These are phyloP conservation scores for Tricladium varicosporioides DNA, from an alignment of 2,329 filamentous ascomycete genomes.

Conservation along the genomic window DNA sequence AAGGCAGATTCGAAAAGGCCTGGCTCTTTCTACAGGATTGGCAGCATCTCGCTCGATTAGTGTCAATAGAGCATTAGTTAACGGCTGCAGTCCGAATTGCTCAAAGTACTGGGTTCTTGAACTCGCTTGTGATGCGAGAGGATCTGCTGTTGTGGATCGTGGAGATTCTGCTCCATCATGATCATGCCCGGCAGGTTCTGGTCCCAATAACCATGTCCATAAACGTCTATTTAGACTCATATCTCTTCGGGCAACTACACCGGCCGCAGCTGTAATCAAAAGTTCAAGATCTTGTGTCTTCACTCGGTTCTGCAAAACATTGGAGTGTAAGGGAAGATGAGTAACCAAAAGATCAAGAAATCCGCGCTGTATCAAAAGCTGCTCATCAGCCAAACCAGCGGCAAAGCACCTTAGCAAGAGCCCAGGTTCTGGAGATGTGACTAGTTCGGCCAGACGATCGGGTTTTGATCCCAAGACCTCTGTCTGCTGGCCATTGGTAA, in stretches of 20 bases:
- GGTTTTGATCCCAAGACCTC: slow-evolving; percentile 40
- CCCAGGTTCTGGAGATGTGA: slow-evolving; percentile 87
- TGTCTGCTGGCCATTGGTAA: slow-evolving; percentile 28
- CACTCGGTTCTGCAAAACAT: slow-evolving; percentile 73
- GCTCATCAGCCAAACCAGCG: slow-evolving; percentile 81
- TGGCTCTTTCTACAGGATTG: slow-evolving; percentile 67
- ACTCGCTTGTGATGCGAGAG: slow-evolving; percentile 30
- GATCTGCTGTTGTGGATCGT: slow-evolving; percentile 26
- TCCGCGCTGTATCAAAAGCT: slow-evolving; percentile 88
- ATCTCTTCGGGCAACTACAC: slow-evolving; percentile 84
- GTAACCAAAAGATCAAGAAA: slow-evolving; percentile 91
- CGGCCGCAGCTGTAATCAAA: slow-evolving; percentile 77
- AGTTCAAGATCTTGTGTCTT: slow-evolving; percentile 75
- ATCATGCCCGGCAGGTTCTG: slow-evolving; percentile 55
- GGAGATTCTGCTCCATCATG: slow-evolving; percentile 49
- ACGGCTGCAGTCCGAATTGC: slow-evolving; percentile 69
- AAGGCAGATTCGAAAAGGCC: slow-evolving; percentile 86
- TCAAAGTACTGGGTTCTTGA: slow-evolving; percentile 80
- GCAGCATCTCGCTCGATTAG: slow-evolving; percentile 63
- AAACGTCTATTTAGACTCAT: slow-evolving; percentile 95
- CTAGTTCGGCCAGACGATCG: slow-evolving; percentile 58
- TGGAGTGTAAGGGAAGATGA: slow-evolving; percentile 80
- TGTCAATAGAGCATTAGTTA: slow-evolving; percentile 71
- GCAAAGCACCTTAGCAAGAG: slow-evolving; percentile 88
- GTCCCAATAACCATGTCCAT: slow-evolving; percentile 95